A percentile compares a stretch with the other conserved stretches of the same genome.
Evolutionary conservation across 2,329 filamentous ascomycete species (phyloP).

Genomic region (Leptographium flavum): DNA sequence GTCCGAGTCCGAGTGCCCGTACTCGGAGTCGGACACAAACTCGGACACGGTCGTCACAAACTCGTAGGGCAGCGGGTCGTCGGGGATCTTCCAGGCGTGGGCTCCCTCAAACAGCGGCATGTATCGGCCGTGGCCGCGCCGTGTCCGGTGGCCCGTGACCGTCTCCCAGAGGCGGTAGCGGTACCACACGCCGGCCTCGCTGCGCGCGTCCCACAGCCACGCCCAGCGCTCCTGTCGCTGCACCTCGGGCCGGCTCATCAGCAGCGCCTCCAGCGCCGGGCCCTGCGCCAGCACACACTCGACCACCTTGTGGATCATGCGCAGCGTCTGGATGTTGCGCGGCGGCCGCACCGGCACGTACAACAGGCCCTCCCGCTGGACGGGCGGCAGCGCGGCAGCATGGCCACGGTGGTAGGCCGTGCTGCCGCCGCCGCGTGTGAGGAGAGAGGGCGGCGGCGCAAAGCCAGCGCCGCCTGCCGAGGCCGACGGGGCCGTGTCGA

Average conservation of each 20-base stretch:
- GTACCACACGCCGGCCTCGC: constrained; percentile 74
- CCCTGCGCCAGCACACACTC: constrained; percentile 69
- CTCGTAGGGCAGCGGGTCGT: constrained; percentile 63
- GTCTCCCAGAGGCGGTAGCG: constrained; percentile 84
- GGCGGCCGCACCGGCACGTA: constrained; percentile 65
- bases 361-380: constrained; percentile 30
- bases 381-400: constrained; percentile 16
- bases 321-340: constrained; percentile 61
- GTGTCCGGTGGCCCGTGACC: constrained; percentile 47
- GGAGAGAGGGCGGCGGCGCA: constrained; percentile 59
- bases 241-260: constrained; percentile 77
- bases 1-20: constrained; percentile 55
- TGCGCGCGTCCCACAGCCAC: constrained; percentile 82
- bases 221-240: constrained; percentile 83
- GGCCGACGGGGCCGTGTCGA: constrained; percentile 5
- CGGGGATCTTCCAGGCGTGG: constrained; percentile 64
- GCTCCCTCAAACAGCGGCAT: constrained; percentile 61
- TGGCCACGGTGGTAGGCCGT: too few relatives aligned
- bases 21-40: constrained; percentile 71
- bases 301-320: constrained; percentile 76
- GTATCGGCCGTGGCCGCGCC: constrained; percentile 34
- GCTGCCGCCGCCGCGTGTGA: too few relatives aligned
- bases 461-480: constrained; percentile 16
- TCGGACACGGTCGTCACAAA: constrained; percentile 64
- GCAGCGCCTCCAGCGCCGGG: constrained; percentile 75